Evolutionary conservation across 108 stramenopile genomes (phyloP).

Genomic region (Conticribra weissflogii): DNA sequence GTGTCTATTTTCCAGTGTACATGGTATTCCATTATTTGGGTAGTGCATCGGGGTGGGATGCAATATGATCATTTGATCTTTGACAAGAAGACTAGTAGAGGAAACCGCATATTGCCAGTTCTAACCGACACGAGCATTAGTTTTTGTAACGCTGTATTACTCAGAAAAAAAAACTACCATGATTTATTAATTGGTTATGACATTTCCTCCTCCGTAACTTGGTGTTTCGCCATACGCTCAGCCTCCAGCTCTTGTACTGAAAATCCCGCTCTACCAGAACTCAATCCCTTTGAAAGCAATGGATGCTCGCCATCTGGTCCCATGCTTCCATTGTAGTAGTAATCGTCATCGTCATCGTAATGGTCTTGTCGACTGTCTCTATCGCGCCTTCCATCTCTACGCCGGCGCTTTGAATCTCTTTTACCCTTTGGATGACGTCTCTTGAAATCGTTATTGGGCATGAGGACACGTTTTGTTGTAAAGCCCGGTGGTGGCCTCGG

Average conservation of each 20-base stretch:
- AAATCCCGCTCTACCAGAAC: slow-evolving; percentile 57
- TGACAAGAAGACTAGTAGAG: too few relatives aligned
- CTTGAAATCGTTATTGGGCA: slow-evolving; percentile 68
- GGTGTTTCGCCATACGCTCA: slow-evolving; percentile 56
- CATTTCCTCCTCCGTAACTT: not conserved
- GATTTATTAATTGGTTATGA: too few relatives aligned
- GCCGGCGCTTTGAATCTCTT: slow-evolving; percentile 31
- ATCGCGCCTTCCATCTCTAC: slow-evolving; percentile 34
- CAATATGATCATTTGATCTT: too few relatives aligned
- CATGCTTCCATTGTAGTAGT: slow-evolving; percentile 1
- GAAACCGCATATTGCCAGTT: too few relatives aligned
- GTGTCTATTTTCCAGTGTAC: too few relatives aligned
- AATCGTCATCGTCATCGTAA: slow-evolving; percentile 11
- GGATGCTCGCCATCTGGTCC: slow-evolving; percentile 33
- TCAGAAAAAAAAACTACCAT: too few relatives aligned
- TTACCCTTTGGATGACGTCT: slow-evolving; percentile 22
- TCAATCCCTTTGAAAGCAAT: slow-evolving; percentile 37
- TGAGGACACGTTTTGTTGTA: slow-evolving; percentile 66
- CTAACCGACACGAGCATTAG: too few relatives aligned
- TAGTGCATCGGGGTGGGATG: too few relatives aligned
- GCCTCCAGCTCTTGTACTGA: slow-evolving; percentile 73
- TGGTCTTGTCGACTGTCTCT: slow-evolving; percentile 9
- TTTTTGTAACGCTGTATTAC: too few relatives aligned
- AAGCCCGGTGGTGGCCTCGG: slow-evolving; percentile 81
- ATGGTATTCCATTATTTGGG: too few relatives aligned